Evolutionary conservation across 106 monocot species (phyloP).

Genomic region (Dioscorea alata): DNA sequence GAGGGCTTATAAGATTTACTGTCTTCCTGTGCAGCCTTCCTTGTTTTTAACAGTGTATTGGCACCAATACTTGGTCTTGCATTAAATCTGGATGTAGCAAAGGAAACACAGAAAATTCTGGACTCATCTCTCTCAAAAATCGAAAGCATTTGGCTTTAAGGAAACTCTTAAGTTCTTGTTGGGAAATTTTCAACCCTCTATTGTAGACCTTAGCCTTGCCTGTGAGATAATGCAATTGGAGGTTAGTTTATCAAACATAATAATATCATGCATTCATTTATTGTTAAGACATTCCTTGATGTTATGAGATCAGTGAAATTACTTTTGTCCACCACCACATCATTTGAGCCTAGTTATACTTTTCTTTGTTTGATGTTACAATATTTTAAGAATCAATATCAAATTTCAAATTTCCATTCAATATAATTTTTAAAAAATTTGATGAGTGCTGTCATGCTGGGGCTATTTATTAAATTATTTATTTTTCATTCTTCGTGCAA

Average conservation of each 20-base stretch:
- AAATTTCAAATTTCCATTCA: not conserved
- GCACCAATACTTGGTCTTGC: conserved; percentile 69
- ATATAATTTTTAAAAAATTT: not conserved
- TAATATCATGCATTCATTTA: not conserved
- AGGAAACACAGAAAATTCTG: conserved; percentile 54
- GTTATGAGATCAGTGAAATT: not conserved
- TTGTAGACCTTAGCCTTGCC: conserved; percentile 94
- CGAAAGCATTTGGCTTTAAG: conserved; percentile 80
- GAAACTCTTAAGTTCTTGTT: conserved; percentile 69
- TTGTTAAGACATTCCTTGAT: not conserved
- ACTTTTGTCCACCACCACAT: no score
- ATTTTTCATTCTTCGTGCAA: conserved; percentile 21
- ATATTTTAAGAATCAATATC: not conserved
- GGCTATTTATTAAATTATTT: not conserved
- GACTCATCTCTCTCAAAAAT: conserved; percentile 55
- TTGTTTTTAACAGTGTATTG: conserved; percentile 38
- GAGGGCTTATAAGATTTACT: not conserved
- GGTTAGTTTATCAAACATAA: conserved; percentile 32
- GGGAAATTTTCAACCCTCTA: conserved; percentile 73
- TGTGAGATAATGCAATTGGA: conserved; percentile 96
- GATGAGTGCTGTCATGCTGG: not conserved
- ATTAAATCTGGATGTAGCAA: conserved; percentile 52
- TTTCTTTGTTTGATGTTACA: not conserved
- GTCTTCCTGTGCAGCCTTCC: conserved; percentile 39
- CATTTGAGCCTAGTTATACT: not conserved